These are phyloP conservation scores for Wallacemonas collosoma DNA, from an alignment of 208 protist species.

Conservation along the genomic window DNA sequence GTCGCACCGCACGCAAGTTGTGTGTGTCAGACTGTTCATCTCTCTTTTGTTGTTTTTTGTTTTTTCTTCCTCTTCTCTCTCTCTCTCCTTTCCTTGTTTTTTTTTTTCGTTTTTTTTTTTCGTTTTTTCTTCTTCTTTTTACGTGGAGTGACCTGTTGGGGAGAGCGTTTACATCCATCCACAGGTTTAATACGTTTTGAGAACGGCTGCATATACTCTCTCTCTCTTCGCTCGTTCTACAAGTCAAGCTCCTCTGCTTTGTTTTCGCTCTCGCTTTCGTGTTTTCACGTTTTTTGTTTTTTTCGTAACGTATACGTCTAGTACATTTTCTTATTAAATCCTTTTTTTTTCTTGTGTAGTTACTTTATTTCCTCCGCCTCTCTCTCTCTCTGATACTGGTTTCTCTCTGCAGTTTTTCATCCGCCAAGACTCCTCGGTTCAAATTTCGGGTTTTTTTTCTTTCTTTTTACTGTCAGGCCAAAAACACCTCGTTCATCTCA, in stretches of 20 bases:
- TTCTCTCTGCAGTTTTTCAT: no score
- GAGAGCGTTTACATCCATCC: background rate
- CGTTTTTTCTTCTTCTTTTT: background rate
- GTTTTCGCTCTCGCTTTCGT: background rate
- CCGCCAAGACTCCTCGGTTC: no score
- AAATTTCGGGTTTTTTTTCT: no score
- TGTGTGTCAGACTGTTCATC: background rate
- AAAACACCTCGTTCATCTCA: no score
- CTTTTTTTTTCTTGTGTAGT: conserved; percentile 6
- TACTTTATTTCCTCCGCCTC: no score
- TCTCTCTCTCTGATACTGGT: no score
- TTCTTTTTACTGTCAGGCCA: no score
- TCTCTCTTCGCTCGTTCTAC: background rate
- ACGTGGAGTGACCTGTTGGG: conserved; percentile 5
- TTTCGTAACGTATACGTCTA: background rate
- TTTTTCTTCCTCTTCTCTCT: no score
- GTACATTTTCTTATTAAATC: background rate
- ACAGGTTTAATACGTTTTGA: background rate
- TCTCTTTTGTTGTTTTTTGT: background rate
- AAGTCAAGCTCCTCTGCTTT: conserved; percentile 8
- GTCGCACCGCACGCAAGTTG: background rate
- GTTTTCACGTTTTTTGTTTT: conserved; percentile 16
- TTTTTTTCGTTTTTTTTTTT: background rate
- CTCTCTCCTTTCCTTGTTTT: background rate
- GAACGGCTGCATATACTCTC: background rate